phyloP scores from a whole-genome alignment of 2,329 filamentous ascomycete genomes.

The Hypoxylon sp. region DNA sequence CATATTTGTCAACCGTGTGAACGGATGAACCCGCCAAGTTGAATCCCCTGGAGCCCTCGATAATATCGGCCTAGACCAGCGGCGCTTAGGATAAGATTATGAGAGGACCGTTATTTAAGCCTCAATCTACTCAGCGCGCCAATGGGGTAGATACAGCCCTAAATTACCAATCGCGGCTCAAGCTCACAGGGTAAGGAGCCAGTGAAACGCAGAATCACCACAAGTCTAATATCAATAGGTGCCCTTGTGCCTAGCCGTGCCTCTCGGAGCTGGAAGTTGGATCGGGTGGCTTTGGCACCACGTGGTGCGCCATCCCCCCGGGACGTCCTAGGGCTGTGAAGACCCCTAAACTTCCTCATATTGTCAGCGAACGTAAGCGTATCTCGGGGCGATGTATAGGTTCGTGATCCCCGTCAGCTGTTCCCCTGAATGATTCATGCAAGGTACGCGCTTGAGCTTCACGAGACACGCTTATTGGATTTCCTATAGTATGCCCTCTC shows the following conservation, averaged over 20 bases:
- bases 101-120: slow-evolving; percentile 8
- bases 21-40: not conserved
- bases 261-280: slow-evolving; percentile 7
- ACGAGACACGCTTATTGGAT: not conserved
- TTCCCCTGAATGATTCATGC: not conserved
- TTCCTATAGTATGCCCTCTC: not conserved
- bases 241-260: slow-evolving; percentile 2
- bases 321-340: slow-evolving; percentile 11
- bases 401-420: not conserved
- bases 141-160: slow-evolving; percentile 19
- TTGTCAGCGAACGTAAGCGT: slow-evolving; percentile 2
- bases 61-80: not conserved
- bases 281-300: not conserved
- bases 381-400: not conserved
- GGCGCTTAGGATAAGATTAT: slow-evolving; percentile 3
- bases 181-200: slow-evolving; percentile 1
- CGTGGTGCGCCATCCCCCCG: slow-evolving; percentile 1
- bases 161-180: not conserved
- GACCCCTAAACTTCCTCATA: not conserved
- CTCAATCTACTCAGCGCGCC: slow-evolving; percentile 5
- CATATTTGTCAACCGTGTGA: not conserved
- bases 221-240: not conserved
- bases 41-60: not conserved
- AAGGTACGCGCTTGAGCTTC: slow-evolving; percentile 1
- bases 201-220: not conserved